Evolutionary conservation across 768 basidiomycete genomes (phyloP).

Genomic region (Lentinula aciculospora): DNA sequence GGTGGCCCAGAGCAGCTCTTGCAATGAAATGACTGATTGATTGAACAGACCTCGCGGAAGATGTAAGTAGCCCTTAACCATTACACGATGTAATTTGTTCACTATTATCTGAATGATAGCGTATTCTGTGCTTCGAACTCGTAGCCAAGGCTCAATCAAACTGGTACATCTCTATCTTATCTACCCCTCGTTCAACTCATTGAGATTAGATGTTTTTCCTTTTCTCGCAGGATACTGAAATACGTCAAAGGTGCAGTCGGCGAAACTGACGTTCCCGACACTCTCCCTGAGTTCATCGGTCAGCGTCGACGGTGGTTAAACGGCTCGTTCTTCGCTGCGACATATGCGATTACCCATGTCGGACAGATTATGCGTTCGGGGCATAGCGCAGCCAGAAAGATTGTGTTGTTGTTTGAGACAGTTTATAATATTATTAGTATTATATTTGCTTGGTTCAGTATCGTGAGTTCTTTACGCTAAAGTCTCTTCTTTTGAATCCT

Average conservation of each 20-base stretch:
- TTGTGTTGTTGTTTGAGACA: constrained; percentile 71
- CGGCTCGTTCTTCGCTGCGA: constrained; percentile 92
- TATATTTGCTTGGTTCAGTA: constrained; percentile 89
- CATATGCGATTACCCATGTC: constrained; percentile 87
- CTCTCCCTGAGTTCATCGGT: constrained; percentile 87
- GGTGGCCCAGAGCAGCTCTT: constrained; percentile 30
- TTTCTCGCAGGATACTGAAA: constrained; percentile 74
- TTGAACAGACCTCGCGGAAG: constrained; percentile 75
- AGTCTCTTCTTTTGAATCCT: not conserved
- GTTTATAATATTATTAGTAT: constrained; percentile 85
- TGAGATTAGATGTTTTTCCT: constrained; percentile 4
- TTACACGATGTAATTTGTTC: not conserved
- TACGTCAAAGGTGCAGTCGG: constrained; percentile 93
- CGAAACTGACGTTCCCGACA: constrained; percentile 92
- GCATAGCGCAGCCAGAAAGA: constrained; percentile 74
- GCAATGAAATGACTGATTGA: too few relatives aligned
- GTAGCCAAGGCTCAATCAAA: constrained; percentile 73
- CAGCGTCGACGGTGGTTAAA: constrained; percentile 89
- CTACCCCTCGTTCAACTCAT: constrained; percentile 10
- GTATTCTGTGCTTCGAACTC: constrained; percentile 77
- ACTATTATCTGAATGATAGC: constrained; percentile 37
- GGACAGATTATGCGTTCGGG: constrained; percentile 77
- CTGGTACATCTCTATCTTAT: constrained; percentile 45
- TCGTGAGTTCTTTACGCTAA: constrained; percentile 70
- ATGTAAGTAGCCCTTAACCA: constrained; percentile 40